phyloP scores from a whole-genome alignment of 306 rosid species.

The Quercus robur region DNA sequence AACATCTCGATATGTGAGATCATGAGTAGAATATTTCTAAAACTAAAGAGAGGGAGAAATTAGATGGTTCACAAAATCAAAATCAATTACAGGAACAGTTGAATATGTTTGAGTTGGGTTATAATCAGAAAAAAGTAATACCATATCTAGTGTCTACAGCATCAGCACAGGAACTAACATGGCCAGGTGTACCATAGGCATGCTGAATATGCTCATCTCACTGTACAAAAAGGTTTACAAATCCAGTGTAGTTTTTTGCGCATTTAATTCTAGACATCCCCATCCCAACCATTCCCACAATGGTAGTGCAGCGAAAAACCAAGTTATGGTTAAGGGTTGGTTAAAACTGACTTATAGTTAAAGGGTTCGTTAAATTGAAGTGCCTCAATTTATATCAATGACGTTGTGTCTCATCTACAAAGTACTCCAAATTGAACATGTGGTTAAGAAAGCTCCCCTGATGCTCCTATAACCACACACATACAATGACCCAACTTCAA shows the following conservation, averaged over 20 bases:
- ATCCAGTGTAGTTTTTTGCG: not conserved
- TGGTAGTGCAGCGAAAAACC: conserved; percentile 1
- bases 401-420: not conserved
- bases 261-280: not conserved
- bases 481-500: not conserved
- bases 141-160: conserved; percentile 3
- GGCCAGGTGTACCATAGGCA: not conserved
- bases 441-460: not conserved
- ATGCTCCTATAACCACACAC: not conserved
- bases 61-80: not conserved
- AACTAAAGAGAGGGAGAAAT: conserved; percentile 9
- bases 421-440: not conserved
- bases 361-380: not conserved
- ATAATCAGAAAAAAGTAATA: not conserved
- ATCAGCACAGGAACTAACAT: conserved; percentile 2
- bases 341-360: not conserved
- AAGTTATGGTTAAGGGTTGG: not conserved
- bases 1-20: conserved; percentile 18
- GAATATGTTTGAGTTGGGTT: not conserved
- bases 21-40: conserved; percentile 9
- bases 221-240: conserved; percentile 2
- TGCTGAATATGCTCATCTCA: not conserved
- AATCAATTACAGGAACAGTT: conserved; percentile 3
- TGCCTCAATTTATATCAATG: not conserved
- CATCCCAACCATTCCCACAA: not conserved